phyloP scores from a whole-genome alignment of 176 grass and related monocot species.

The Zizania latifolia region DNA sequence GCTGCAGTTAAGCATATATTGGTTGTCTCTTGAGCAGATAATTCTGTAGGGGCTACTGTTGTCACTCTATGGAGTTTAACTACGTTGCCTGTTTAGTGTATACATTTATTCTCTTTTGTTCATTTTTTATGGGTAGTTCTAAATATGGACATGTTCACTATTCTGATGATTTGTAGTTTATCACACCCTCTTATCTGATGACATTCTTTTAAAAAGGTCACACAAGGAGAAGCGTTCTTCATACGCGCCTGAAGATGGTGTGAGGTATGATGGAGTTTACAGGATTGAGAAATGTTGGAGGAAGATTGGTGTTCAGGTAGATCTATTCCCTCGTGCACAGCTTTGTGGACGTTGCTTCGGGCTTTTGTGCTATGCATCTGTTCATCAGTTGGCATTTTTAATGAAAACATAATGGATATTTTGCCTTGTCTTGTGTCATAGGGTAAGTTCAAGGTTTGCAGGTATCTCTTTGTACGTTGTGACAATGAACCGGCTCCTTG shows the following conservation, averaged over 20 bases:
- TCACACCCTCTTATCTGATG: not conserved
- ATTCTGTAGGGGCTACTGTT: not conserved
- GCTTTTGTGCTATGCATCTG: not conserved
- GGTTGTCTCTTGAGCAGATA: not conserved
- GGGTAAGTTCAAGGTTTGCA: constrained; percentile 73
- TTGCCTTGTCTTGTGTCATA: constrained; percentile 19
- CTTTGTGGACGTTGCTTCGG: not conserved
- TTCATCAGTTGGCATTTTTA: not conserved
- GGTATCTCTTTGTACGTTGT: constrained; percentile 88
- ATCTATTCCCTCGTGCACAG: not conserved
- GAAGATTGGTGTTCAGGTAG: constrained; percentile 77
- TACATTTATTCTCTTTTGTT: not conserved
- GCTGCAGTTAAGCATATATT: not conserved
- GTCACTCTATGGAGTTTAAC: not conserved
- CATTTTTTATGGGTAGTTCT: not conserved
- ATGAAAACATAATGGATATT: constrained; percentile 2
- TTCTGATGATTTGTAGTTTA: not conserved
- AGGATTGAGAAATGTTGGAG: constrained; percentile 94
- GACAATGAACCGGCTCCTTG: constrained; percentile 93
- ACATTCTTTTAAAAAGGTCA: constrained; percentile 44
- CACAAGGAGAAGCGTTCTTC: constrained; percentile 89
- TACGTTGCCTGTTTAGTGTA: not conserved
- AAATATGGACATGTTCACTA: not conserved
- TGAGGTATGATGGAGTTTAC: constrained; percentile 80
- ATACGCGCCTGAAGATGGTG: constrained; percentile 77